Percentiles rank a stretch among this genome's conserved stretches.
These are phyloP conservation scores for Dactylellina cionopaga DNA, from an alignment of 2,329 filamentous ascomycete species.

Conservation along the genomic window DNA sequence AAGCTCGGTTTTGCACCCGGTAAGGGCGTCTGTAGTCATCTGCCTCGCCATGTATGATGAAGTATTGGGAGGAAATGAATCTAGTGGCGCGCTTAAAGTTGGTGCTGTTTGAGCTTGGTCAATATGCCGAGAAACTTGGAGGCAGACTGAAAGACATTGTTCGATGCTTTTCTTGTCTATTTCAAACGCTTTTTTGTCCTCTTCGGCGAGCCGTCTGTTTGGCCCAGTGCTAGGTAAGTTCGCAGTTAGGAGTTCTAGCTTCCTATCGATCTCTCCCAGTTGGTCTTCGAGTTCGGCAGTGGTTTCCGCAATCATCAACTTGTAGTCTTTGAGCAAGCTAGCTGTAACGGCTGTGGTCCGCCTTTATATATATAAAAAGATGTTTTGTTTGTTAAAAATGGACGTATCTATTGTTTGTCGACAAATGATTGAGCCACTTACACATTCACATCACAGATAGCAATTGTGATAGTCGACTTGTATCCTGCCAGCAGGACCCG, in stretches of 20 bases:
- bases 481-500: conserved; percentile 61
- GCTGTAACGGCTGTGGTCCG: conserved; percentile 59
- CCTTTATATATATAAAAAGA: conserved; percentile 55
- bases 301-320: conserved; percentile 59
- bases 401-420: conserved; percentile 32
- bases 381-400: neutral
- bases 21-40: conserved; percentile 50
- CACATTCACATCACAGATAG: conserved; percentile 62
- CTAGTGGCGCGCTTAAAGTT: conserved; percentile 32
- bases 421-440: conserved; percentile 57
- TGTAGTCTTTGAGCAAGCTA: conserved; percentile 59
- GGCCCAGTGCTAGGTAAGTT: conserved; percentile 41
- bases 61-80: conserved; percentile 18
- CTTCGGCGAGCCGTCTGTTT: conserved; percentile 57
- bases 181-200: conserved; percentile 57
- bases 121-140: conserved; percentile 59
- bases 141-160: conserved; percentile 60
- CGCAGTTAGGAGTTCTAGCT: conserved; percentile 56
- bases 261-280: conserved; percentile 58
- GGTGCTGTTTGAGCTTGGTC: conserved; percentile 55
- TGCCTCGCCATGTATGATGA: conserved; percentile 52
- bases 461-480: conserved; percentile 62
- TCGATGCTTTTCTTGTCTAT: conserved; percentile 60
- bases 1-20: conserved; percentile 55
- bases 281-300: conserved; percentile 60